Conservation (phyloP, 2,329 filamentous ascomycete species). For the Ophiosphaerella herpotricha region DNA sequence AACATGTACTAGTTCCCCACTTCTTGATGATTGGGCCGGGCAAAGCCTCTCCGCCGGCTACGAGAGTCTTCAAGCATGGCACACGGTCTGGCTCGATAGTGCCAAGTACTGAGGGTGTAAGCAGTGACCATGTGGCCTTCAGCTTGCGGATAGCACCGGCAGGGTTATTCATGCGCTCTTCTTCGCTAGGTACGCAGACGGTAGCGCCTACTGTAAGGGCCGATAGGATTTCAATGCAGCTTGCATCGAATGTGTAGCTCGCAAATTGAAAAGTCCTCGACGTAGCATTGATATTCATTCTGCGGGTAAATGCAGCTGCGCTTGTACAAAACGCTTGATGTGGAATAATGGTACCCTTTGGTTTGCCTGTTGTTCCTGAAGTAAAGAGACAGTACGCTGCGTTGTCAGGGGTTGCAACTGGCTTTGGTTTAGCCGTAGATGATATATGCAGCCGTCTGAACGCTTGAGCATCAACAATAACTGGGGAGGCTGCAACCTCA, state of each 20-base stretch:
- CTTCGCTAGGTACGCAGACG: slow-evolving; percentile 60
- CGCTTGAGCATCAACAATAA: slow-evolving; percentile 47
- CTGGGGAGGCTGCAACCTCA: slow-evolving; percentile 26
- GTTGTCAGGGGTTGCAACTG: slow-evolving; percentile 47
- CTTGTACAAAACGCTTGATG: slow-evolving; percentile 63
- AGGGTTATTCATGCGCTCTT: slow-evolving; percentile 58
- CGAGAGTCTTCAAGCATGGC: slow-evolving; percentile 49
- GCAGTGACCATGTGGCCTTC: slow-evolving; percentile 34
- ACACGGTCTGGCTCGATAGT: slow-evolving; percentile 48
- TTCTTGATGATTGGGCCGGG: slow-evolving; percentile 49
- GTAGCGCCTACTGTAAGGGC: slow-evolving; percentile 57
- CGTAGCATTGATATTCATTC: slow-evolving; percentile 51
- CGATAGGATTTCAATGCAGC: slow-evolving; percentile 59
- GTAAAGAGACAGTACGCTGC: slow-evolving; percentile 67
- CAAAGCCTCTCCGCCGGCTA: slow-evolving; percentile 51
- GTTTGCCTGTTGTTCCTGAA: slow-evolving; percentile 47
- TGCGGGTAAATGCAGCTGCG: slow-evolving; percentile 31
- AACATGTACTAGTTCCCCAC: slow-evolving; percentile 49
- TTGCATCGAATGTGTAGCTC: slow-evolving; percentile 61
- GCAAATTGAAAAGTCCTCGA: slow-evolving; percentile 62
- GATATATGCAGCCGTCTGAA: slow-evolving; percentile 39
- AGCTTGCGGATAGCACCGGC: slow-evolving; percentile 48
- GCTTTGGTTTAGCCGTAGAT: slow-evolving; percentile 45
- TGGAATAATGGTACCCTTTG: slow-evolving; percentile 66
- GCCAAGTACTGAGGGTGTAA: slow-evolving; percentile 42